Evolutionary conservation across 495 filamentous ascomycete species (phyloP), one percentile per base, ranked within the genome.

Genomic region (Parmelia sp.): DNA sequence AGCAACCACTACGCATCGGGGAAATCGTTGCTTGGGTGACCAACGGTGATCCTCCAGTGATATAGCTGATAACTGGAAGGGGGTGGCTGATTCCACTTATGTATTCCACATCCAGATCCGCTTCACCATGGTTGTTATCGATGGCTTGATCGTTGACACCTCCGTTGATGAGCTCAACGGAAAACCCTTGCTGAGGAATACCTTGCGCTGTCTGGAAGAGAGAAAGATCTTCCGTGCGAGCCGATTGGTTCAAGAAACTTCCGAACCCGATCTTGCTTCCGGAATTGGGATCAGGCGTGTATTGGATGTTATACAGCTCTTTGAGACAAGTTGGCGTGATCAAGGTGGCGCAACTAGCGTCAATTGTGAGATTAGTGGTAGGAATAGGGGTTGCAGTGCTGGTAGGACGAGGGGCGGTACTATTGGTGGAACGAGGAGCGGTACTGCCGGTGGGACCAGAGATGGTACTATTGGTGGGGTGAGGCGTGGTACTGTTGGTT

Each of bases 81-180:
- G 80, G 80, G 65, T 76, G 71, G 39, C 73, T 72, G 25, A 84
- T 61, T 10, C 77, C 78, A 45, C 63, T 61, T 63, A 86, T 83
- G 63, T 88, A 88, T 72, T 93, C 87, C 44, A 88, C 70, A 67
- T 94, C 90, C 31, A 93, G 79, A 74, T 92, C 90, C 62, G 89
- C 90, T 72, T 95, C 89, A 40, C 79, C 80, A 68, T 76, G 77
- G 65, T 82, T 74, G 12, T 53, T 29, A 61, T 74, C 74, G 39
- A 83, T 75, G 66, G 76, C 67, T 63, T 83, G 84, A 66, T 80
- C 72, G 62, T 86, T 77, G 58, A 75, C 57, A 5, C 79, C 83
- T 14, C 83, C 84, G 60, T 84, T 82, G 61, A 89, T 80, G 8
- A 79, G 66, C 47, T 78, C 70, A 40, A 81, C 79, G n/a, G 77